Base-by-base conservation (phyloP, 1,284 basidiomycete genomes). In the Athelia psychrophila region DNA sequence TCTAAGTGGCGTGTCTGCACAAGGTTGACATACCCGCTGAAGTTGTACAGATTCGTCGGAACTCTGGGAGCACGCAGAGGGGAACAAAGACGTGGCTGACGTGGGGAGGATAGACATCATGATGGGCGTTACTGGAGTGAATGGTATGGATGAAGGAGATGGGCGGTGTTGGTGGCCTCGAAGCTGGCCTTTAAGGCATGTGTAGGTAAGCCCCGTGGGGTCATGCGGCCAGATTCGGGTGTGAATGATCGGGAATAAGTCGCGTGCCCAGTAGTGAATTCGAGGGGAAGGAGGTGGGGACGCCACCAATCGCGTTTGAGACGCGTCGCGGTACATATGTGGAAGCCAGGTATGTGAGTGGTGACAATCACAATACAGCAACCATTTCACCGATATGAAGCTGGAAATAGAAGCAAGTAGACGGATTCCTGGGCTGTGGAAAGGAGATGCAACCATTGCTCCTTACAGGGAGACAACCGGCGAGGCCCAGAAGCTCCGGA, bases 21-120 rank as follows among this genome's bases (percentile, higher is more conserved):
- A 30, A 30, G 44, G 32, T 42, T 36, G 46, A 59, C 60, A 54
- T 56, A 77, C 77, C 72, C 80, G 75, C 58, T 71, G 74, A 47
- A 78, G 65, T 50, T 52, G 50, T n/a, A 56, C 44, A 48, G 71
- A 60, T 24, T 67, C 54, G 4, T 56, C 19, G 56, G 60, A 57
- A 67, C 51, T 59, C 58, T 51, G 61, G 61, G 40, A 57, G 51
- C 23, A 63, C 55, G 24, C 67, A 64, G 51, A 67, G 61, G 44
- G 74, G 59, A 47, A 71, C 55, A 13, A 65, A 59, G 50, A 13
- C 27, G 27, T 30, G 27, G 27, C 27, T 13, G 69, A 60, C 36
- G 63, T 63, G 45, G 73, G 60, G 52, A 71, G 58, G 44, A 74
- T 57, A 44, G 74, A 71, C 52, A 76, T 61, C 72, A 76, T 75